Evolutionary conservation across 2,329 filamentous ascomycete species (phyloP).

Genomic region (Calonectria naviculata): DNA sequence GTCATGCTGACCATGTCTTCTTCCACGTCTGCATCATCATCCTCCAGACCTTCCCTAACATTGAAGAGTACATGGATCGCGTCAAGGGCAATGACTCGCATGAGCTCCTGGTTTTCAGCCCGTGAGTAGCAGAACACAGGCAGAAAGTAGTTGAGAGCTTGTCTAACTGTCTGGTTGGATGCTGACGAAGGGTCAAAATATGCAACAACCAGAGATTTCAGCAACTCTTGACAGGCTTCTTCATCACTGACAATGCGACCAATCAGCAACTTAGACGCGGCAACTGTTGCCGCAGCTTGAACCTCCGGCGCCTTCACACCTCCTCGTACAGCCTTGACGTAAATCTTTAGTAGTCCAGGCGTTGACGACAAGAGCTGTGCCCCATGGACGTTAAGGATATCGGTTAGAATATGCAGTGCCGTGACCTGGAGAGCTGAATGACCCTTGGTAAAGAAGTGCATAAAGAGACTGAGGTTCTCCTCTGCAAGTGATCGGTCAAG

Average conservation of each 20-base stretch:
- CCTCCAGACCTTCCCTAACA: conserved; percentile 77
- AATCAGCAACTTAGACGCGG: conserved; percentile 87
- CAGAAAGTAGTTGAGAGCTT: conserved; percentile 92
- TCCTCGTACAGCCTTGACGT: conserved; percentile 82
- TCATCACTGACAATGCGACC: conserved; percentile 80
- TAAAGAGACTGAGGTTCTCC: conserved; percentile 92
- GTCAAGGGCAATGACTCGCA: conserved; percentile 79
- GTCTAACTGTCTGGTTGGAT: conserved; percentile 83
- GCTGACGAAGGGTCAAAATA: conserved; percentile 91
- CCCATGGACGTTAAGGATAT: conserved; percentile 91
- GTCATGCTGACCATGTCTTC: conserved; percentile 84
- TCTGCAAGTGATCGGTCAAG: conserved; percentile 92
- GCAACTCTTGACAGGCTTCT: conserved; percentile 76
- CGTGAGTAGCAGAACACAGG: conserved; percentile 94
- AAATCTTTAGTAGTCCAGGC: conserved; percentile 83
- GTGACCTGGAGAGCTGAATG: conserved; percentile 91
- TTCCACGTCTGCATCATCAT: conserved; percentile 79
- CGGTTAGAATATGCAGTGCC: conserved; percentile 89
- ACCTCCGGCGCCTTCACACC: conserved; percentile 77
- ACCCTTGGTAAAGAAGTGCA: conserved; percentile 95
- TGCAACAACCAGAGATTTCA: conserved; percentile 84
- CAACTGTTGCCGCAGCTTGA: conserved; percentile 83
- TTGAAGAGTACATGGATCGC: conserved; percentile 81
- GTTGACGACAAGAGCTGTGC: conserved; percentile 77
- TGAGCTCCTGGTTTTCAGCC: conserved; percentile 82